A percentile compares a stretch with the other conserved stretches of the same genome.
Conservation (phyloP, 225 moss, liverwort and hornwort genomes). For the Anthoceros angustus region DNA sequence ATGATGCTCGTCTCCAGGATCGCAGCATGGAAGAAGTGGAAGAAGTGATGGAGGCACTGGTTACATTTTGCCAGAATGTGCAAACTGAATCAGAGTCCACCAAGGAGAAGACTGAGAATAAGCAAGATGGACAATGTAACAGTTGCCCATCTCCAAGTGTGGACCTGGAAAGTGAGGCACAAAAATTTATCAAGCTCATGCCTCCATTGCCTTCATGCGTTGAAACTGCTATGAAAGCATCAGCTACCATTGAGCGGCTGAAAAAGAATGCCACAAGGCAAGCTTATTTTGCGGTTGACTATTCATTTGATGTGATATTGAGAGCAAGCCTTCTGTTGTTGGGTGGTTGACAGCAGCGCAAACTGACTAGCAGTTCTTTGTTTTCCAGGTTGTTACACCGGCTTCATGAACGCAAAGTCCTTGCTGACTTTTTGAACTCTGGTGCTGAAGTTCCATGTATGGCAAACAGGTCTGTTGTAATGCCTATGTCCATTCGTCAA, state of each 20-base stretch:
- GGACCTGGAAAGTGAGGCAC: background rate
- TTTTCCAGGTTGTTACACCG: slow-evolving; percentile 31
- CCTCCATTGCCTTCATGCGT: background rate
- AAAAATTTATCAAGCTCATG: background rate
- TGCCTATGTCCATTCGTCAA: too few relatives aligned
- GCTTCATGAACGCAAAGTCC: slow-evolving; percentile 27
- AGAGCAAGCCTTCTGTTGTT: background rate
- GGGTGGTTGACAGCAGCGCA: background rate
- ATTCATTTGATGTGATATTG: background rate
- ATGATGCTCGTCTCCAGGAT: slow-evolving; percentile 27
- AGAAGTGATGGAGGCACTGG: slow-evolving; percentile 23
- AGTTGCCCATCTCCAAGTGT: background rate
- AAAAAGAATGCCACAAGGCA: background rate
- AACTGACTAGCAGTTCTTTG: background rate
- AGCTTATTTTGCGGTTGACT: background rate
- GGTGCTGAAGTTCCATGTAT: slow-evolving; percentile 10
- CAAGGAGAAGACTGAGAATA: slow-evolving; percentile 7
- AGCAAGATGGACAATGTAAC: background rate
- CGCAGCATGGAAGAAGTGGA: slow-evolving; percentile 30
- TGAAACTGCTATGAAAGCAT: background rate
- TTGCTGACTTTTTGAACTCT: slow-evolving; percentile 19
- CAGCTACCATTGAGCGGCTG: background rate
- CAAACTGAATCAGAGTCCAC: slow-evolving; percentile 6
- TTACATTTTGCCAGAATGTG: slow-evolving; percentile 16
- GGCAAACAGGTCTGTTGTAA: too few relatives aligned